These are phyloP conservation scores for Echeveria elegans DNA, from an alignment of 164 flowering plant species.

Conservation along the genomic window DNA sequence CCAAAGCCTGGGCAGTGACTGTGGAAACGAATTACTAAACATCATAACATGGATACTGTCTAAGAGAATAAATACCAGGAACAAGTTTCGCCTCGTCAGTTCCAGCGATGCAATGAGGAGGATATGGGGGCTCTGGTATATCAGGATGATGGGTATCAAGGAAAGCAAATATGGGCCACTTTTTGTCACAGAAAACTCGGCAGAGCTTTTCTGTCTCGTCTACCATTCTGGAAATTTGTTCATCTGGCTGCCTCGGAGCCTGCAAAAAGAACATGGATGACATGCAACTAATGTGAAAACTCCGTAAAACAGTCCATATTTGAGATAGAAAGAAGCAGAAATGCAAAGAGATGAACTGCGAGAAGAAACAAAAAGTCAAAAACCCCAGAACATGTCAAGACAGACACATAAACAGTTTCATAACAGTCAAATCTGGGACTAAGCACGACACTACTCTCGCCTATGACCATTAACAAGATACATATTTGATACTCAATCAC, in stretches of 20 bases:
- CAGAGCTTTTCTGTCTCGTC: constrained; percentile 55
- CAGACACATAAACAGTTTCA: too few species aligned
- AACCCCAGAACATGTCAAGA: too few species aligned
- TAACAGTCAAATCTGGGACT: too few species aligned
- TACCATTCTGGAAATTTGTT: constrained; percentile 69
- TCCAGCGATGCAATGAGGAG: constrained; percentile 82
- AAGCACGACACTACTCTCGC: background rate
- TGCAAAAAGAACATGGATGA: constrained; percentile 11
- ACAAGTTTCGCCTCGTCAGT: constrained; percentile 67
- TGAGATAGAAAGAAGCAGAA: background rate
- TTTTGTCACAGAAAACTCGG: constrained; percentile 51
- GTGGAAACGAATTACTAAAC: background rate
- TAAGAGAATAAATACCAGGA: constrained; percentile 29
- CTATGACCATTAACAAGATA: background rate
- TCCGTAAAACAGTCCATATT: background rate
- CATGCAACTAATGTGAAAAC: background rate
- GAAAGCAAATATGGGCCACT: constrained; percentile 79
- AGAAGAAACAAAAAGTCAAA: too few species aligned
- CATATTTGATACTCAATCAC: background rate
- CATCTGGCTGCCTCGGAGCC: constrained; percentile 67
- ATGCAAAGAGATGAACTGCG: too few species aligned
- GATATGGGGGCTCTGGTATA: constrained; percentile 82
- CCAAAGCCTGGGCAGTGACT: background rate
- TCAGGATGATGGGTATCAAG: constrained; percentile 81
- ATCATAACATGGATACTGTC: background rate